phyloP scores from a whole-genome alignment of 176 grass and related monocot species.

The Avena sativa region DNA sequence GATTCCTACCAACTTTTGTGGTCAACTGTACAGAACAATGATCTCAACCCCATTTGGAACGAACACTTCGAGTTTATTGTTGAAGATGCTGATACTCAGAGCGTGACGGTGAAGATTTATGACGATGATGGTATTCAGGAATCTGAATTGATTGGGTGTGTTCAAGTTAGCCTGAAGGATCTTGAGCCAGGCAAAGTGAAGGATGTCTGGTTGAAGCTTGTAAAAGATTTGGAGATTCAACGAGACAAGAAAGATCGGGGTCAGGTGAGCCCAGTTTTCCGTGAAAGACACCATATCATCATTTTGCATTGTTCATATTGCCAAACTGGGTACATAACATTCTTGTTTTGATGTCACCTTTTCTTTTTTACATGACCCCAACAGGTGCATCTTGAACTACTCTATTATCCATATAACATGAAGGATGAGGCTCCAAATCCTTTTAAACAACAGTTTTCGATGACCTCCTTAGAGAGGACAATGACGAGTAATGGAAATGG shows the following conservation, averaged over 20 bases:
- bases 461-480: constrained; percentile 92
- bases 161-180: constrained; percentile 76
- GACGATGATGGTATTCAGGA: constrained; percentile 94
- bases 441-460: constrained; percentile 70
- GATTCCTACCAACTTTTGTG: constrained; percentile 14
- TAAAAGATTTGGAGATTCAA: constrained; percentile 97
- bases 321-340: background rate
- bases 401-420: constrained; percentile 79
- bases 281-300: background rate
- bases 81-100: constrained; percentile 83
- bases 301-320: constrained; percentile 8
- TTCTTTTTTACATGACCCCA: constrained; percentile 14
- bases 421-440: constrained; percentile 78
- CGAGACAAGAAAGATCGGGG: constrained; percentile 90
- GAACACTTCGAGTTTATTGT: constrained; percentile 95
- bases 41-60: constrained; percentile 97
- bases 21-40: constrained; percentile 66
- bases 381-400: constrained; percentile 92
- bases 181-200: constrained; percentile 94
- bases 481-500: constrained; percentile 70
- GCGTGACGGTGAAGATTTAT: constrained; percentile 84
- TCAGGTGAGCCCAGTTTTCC: constrained; percentile 61
- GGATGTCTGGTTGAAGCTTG: constrained; percentile 94
- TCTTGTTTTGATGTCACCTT: constrained; percentile 19
- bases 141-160: constrained; percentile 94